Evolutionary conservation across 208 protist species (phyloP).

Genomic region (Polymyxa betae): DNA sequence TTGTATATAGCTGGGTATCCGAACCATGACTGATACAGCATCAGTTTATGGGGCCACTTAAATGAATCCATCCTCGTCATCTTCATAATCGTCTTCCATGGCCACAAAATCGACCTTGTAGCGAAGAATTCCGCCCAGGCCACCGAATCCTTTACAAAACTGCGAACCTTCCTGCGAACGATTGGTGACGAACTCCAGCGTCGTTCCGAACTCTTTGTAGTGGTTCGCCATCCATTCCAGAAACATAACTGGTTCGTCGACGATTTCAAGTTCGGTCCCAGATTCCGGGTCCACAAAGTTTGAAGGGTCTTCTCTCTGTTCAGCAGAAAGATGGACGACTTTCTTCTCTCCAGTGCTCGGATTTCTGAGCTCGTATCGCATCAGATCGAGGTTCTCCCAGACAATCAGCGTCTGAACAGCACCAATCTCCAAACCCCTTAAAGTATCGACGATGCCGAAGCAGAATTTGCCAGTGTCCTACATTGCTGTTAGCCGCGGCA

Average conservation of each 20-base stretch:
- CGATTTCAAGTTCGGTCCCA: slow-evolving; percentile 54
- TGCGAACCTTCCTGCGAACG: slow-evolving; percentile 71
- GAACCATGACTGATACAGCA: too few relatives aligned
- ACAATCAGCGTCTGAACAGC: slow-evolving; percentile 97
- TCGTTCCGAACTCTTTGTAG: slow-evolving; percentile 94
- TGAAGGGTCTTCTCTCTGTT: slow-evolving; percentile 63
- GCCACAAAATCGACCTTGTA: slow-evolving; percentile 74
- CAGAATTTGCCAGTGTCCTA: slow-evolving; percentile 97
- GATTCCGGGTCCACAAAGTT: slow-evolving; percentile 66
- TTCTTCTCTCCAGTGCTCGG: slow-evolving; percentile 75
- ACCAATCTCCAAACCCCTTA: slow-evolving; percentile 91
- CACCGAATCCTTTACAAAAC: slow-evolving; percentile 81
- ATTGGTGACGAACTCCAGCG: slow-evolving; percentile 83
- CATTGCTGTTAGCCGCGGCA: too few relatives aligned
- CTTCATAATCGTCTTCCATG: slow-evolving; percentile 61
- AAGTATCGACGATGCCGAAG: slow-evolving; percentile 89
- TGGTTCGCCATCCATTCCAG: slow-evolving; percentile 98
- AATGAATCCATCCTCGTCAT: slow-evolving; percentile 19
- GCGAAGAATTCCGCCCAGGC: slow-evolving; percentile 76
- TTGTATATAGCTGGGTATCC: too few relatives aligned
- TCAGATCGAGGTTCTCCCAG: slow-evolving; percentile 93
- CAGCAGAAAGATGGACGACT: slow-evolving; percentile 77
- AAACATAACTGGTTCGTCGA: slow-evolving; percentile 77
- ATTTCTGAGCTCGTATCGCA: slow-evolving; percentile 84
- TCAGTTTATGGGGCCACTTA: too few relatives aligned